Percentiles rank a stretch among this genome's conserved stretches.
These are phyloP conservation scores for Podospora didyma DNA, from an alignment of 495 filamentous ascomycete species.

Conservation along the genomic window DNA sequence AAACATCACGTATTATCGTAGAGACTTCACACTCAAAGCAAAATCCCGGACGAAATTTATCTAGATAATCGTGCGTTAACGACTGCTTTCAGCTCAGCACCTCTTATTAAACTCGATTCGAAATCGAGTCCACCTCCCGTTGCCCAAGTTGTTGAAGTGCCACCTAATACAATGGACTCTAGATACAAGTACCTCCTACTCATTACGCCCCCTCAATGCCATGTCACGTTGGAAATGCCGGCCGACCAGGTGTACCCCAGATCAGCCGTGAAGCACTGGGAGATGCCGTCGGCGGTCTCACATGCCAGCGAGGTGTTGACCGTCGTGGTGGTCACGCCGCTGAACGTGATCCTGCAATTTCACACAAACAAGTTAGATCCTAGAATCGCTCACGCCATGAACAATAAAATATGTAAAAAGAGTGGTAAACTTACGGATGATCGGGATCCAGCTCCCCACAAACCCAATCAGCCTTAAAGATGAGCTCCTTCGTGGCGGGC, in stretches of 20 bases:
- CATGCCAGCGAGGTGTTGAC: conserved; percentile 11
- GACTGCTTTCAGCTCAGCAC: no score
- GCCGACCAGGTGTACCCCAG: conserved; percentile 8
- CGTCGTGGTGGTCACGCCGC: conserved; percentile 18
- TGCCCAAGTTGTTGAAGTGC: no score
- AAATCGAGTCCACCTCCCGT: no score
- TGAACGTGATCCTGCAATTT: conserved; percentile 18
- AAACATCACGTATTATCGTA: no score
- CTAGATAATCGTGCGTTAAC: no score
- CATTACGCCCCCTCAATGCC: no score
- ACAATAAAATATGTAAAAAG: no score
- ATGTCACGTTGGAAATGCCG: conserved; percentile 8
- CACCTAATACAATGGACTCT: no score
- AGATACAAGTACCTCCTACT: no score
- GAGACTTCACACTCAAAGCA: no score
- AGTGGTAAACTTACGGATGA: conserved; percentile 22
- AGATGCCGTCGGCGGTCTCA: not conserved
- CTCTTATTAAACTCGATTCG: no score
- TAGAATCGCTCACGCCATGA: not conserved
- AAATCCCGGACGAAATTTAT: no score
- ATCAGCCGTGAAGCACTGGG: conserved; percentile 8
- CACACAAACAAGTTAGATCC: not conserved
- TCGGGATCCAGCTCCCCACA: conserved; percentile 25
- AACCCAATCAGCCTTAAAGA: conserved; percentile 23
- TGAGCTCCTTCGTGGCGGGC: conserved; percentile 10